Base-by-base conservation (phyloP, 495 filamentous ascomycete species). In the Penicillium odoratum region DNA sequence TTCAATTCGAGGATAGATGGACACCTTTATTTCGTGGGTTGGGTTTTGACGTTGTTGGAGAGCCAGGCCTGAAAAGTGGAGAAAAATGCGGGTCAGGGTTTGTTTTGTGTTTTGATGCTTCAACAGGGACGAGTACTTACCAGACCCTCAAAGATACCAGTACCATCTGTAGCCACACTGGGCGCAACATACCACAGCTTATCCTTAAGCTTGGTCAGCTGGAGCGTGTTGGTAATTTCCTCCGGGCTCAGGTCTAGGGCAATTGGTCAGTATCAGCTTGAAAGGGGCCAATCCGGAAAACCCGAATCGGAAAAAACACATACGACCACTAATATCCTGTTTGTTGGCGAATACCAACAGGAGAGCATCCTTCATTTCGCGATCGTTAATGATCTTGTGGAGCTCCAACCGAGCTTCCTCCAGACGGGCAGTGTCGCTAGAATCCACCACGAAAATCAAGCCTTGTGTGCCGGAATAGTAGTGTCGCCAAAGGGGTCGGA, bases 381-480 rank as follows among this genome's bases (percentile, higher is more conserved):
- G 83, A 68, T 98, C 94, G 66, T 93, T 90, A 70, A 98, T 96
- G 67, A 98, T 97, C 63, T 92, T 89, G 67, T 96, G 89, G 34
- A 98, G 78, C 68, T 98, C 94, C 48, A 85, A 88, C 60, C 85
- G 83, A 44, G 94, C 95, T 74, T 98, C 94, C 30, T 93, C 88
- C 72, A 98, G 88, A 42, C 94, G 85, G 42, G 83, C 83, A 26
- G 85, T 87, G 69, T 98, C 94, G 60, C 85, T 88, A 43, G 91
- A 95, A 72, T 98, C 94, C 62, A 98, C 89, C 54, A 98, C 94
- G 78, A 98, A 98, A 73, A 98, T 95, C 51, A 98, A 82, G 42
- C 92, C 94, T 82, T 98, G 94, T 51, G 94, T 98, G 52, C 92
- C 93, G 64, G 91, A 95, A 69, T 96, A 98, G 81, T 98, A 98